These are phyloP conservation scores for Lanmaoa pseudosensibilis DNA, from an alignment of 768 basidiomycete species.

Conservation along the genomic window DNA sequence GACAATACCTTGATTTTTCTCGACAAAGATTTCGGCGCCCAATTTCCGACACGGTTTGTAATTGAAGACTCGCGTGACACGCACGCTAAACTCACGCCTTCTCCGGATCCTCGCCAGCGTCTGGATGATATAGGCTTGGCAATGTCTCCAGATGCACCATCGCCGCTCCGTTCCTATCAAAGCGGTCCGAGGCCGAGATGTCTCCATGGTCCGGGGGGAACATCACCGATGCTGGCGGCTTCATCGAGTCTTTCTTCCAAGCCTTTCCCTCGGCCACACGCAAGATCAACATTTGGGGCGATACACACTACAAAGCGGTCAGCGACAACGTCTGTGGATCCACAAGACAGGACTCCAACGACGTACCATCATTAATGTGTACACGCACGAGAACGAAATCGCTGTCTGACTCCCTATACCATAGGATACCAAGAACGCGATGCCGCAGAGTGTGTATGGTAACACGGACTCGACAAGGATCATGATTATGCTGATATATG, in stretches of 20 bases:
- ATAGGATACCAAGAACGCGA: slow-evolving; percentile 11
- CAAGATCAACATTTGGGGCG: slow-evolving; percentile 16
- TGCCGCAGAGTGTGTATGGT: slow-evolving; percentile 13
- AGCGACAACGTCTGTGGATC: neutral
- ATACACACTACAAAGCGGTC: slow-evolving; percentile 11
- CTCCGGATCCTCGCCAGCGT: too few relatives aligned
- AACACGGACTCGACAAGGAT: slow-evolving; percentile 16
- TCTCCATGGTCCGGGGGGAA: neutral
- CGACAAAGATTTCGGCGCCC: too few relatives aligned
- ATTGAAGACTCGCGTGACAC: too few relatives aligned
- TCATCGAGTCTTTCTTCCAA: slow-evolving; percentile 5
- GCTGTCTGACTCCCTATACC: neutral
- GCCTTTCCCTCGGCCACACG: slow-evolving; percentile 9
- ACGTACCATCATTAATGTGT: slow-evolving; percentile 13
- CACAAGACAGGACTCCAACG: too few relatives aligned
- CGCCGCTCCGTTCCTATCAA: too few relatives aligned
- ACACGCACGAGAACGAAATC: slow-evolving; percentile 4
- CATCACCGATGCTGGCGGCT: neutral
- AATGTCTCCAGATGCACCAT: too few relatives aligned
- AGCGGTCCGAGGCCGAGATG: too few relatives aligned
- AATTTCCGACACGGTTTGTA: too few relatives aligned
- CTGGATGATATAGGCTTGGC: too few relatives aligned
- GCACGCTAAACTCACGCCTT: too few relatives aligned
- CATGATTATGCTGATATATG: neutral
- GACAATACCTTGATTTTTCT: too few relatives aligned